A percentile compares a stretch with the other conserved stretches of the same genome.
These are phyloP conservation scores for Trichoderma semiorbis DNA, from an alignment of 2,329 filamentous ascomycete species.

Conservation along the genomic window DNA sequence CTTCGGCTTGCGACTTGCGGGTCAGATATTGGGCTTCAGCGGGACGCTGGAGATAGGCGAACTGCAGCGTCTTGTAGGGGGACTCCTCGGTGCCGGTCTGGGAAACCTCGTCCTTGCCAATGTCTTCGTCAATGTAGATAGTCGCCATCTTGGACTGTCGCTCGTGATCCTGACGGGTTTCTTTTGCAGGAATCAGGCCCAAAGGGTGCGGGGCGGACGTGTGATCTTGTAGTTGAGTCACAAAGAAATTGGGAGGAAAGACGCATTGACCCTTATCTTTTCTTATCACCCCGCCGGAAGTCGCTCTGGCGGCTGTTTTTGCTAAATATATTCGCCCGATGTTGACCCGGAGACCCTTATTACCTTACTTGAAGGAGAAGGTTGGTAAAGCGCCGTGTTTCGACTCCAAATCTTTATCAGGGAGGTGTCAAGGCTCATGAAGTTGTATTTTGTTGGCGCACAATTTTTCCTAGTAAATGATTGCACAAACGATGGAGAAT, in stretches of 20 bases:
- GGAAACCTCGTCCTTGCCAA: conserved; percentile 66
- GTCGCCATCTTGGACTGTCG: conserved; percentile 30
- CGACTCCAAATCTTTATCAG: not conserved
- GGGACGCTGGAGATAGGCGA: conserved; percentile 60
- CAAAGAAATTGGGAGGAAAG: conserved; percentile 1
- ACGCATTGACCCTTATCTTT: conserved; percentile 14
- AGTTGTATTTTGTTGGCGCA: not conserved
- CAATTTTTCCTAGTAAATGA: not conserved
- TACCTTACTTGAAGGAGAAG: not conserved
- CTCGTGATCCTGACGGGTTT: not conserved
- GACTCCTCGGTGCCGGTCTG: conserved; percentile 66
- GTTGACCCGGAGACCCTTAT: not conserved
- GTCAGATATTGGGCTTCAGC: conserved; percentile 30
- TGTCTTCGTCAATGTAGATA: conserved; percentile 66
- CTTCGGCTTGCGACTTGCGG: conserved; percentile 51
- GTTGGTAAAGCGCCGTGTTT: not conserved
- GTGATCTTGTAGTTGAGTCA: conserved; percentile 15
- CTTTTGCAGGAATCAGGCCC: not conserved
- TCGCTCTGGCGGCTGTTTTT: not conserved
- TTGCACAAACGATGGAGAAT: conserved; percentile 1
- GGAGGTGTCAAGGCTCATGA: not conserved
- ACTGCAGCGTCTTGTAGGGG: conserved; percentile 78
- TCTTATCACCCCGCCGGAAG: conserved; percentile 19
- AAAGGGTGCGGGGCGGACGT: conserved; percentile 8
- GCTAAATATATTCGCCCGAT: not conserved